Conservation (phyloP, 108 stramenopile genomes). For the Mediolabrus comicus region DNA sequence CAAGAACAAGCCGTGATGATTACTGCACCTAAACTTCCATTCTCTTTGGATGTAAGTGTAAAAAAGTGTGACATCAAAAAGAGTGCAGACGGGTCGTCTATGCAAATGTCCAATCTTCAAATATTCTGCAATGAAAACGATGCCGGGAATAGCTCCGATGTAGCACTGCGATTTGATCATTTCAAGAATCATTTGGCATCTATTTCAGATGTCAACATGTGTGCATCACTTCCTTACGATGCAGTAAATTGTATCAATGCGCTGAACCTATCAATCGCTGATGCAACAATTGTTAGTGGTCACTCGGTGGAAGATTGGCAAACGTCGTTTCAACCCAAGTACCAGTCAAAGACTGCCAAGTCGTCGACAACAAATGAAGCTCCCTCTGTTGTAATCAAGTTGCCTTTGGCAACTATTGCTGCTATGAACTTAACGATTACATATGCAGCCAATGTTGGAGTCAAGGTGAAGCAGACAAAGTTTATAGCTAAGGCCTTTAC, state of each 20-base stretch:
- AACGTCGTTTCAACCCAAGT: slow-evolving; percentile 10
- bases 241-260: slow-evolving; percentile 15
- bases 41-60: slow-evolving; percentile 10
- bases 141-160: slow-evolving; percentile 1
- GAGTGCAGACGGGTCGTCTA: slow-evolving; percentile 16
- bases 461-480: slow-evolving; percentile 23
- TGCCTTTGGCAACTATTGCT: slow-evolving; percentile 14
- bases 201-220: slow-evolving; percentile 16
- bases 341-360: neutral
- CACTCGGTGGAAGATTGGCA: slow-evolving; percentile 27
- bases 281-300: slow-evolving; percentile 14
- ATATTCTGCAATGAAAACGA: neutral
- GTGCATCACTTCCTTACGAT: slow-evolving; percentile 23
- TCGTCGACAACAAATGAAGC: neutral
- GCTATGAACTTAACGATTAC: slow-evolving; percentile 9
- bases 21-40: slow-evolving; percentile 12
- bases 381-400: slow-evolving; percentile 9
- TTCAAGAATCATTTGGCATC: slow-evolving; percentile 26
- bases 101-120: neutral
- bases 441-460: neutral
- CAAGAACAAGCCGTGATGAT: slow-evolving; percentile 1
- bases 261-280: slow-evolving; percentile 13
- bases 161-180: slow-evolving; percentile 18
- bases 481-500: slow-evolving; percentile 28
- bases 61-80: slow-evolving; percentile 25